A percentile compares a stretch with the other conserved stretches of the same genome.
Evolutionary conservation across 208 protist genomes (phyloP).

Genomic region (Acanthamoeba healyi): DNA sequence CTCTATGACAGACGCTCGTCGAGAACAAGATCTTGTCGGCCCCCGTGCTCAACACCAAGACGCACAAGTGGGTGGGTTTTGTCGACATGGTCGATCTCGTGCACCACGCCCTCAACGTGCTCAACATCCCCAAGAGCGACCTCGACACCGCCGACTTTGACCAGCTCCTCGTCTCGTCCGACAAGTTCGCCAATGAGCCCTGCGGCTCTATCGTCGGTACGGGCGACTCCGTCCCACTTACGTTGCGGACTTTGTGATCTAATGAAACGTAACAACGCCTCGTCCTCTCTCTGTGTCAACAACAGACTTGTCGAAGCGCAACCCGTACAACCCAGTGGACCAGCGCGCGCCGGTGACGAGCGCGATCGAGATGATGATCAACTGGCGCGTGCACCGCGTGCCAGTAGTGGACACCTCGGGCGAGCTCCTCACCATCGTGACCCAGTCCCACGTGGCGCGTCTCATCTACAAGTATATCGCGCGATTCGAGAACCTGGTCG

Average conservation of each 20-base stretch:
- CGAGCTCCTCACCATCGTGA: slow-evolving; percentile 67
- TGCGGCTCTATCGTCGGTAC: slow-evolving; percentile 75
- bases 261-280: not conserved
- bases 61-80: slow-evolving; percentile 75
- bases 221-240: not conserved
- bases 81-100: slow-evolving; percentile 81
- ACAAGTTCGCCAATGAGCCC: slow-evolving; percentile 71
- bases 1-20: slow-evolving; percentile 75
- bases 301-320: slow-evolving; percentile 73
- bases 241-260: not conserved
- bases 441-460: slow-evolving; percentile 74
- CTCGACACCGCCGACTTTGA: slow-evolving; percentile 59
- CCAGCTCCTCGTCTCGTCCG: slow-evolving; percentile 55
- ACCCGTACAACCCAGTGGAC: slow-evolving; percentile 76
- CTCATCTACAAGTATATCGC: slow-evolving; percentile 56
- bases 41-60: slow-evolving; percentile 55
- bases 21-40: slow-evolving; percentile 78
- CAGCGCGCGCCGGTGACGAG: slow-evolving; percentile 71
- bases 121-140: slow-evolving; percentile 71
- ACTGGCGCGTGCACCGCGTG: slow-evolving; percentile 78
- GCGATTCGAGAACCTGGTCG: not conserved
- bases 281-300: not conserved
- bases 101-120: slow-evolving; percentile 61
- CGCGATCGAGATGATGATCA: slow-evolving; percentile 78
- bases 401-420: slow-evolving; percentile 76